A percentile compares a stretch with the other conserved stretches of the same genome.
Conservation (phyloP, 2,329 filamentous ascomycete species). For the Xylariaceae sp. region DNA sequence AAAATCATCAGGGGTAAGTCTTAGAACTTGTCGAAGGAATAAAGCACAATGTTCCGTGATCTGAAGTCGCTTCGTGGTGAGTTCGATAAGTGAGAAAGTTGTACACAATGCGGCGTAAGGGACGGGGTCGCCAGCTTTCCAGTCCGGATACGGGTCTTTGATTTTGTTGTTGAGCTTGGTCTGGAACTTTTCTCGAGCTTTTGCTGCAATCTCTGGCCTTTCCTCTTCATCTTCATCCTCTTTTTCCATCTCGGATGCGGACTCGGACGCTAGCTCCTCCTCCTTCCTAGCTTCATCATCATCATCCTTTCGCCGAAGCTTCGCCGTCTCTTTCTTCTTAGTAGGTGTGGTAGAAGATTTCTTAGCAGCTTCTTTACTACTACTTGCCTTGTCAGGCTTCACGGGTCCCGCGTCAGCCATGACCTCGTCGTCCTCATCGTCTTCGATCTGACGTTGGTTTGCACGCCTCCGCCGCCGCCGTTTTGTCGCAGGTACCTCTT, state of each 20-base stretch:
- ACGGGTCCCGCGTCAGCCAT: conserved; percentile 38
- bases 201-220: conserved; percentile 71
- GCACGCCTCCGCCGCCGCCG: conserved; percentile 48
- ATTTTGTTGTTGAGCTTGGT: conserved; percentile 68
- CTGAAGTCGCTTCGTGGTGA: conserved; percentile 87
- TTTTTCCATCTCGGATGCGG: conserved; percentile 54
- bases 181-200: conserved; percentile 80
- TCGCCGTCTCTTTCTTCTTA: conserved; percentile 28
- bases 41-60: conserved; percentile 88
- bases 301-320: conserved; percentile 36
- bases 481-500: conserved; percentile 65
- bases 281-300: conserved; percentile 44
- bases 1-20: conserved; percentile 85
- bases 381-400: conserved; percentile 36
- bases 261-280: conserved; percentile 49
- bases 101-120: conserved; percentile 93
- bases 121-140: conserved; percentile 84
- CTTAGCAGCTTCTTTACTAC: conserved; percentile 35
- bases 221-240: conserved; percentile 58
- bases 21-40: conserved; percentile 91
- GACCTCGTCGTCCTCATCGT: conserved; percentile 50
- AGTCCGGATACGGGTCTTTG: conserved; percentile 91
- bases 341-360: conserved; percentile 31
- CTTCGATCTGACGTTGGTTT: conserved; percentile 51
- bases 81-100: conserved; percentile 92